These are phyloP conservation scores for Fomitopsis schrenkii DNA, from an alignment of 1,284 basidiomycete species.

Conservation along the genomic window DNA sequence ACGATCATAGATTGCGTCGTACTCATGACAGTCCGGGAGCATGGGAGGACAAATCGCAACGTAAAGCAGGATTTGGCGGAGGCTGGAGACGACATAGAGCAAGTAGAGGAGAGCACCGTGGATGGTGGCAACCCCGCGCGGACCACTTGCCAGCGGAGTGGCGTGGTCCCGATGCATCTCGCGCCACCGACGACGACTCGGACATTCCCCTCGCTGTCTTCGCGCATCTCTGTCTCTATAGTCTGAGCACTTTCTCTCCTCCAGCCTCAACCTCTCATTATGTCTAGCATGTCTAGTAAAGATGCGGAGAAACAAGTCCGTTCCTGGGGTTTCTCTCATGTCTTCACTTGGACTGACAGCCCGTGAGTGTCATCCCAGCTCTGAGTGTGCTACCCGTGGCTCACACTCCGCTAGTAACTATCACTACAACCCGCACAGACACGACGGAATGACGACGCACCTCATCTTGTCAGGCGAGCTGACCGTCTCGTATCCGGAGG, in stretches of 20 bases:
- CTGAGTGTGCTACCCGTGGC: background rate
- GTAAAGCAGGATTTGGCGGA: no score
- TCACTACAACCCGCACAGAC: constrained; percentile 28
- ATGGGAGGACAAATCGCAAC: no score
- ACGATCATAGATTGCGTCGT: no score
- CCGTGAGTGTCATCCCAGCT: constrained; percentile 10
- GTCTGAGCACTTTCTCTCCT: background rate
- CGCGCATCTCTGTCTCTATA: no score
- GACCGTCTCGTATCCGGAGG: constrained; percentile 26
- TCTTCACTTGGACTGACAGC: constrained; percentile 30
- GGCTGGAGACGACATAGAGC: no score
- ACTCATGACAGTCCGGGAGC: no score
- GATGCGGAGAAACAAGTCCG: constrained; percentile 24
- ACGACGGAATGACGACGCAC: constrained; percentile 27
- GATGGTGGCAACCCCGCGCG: no score
- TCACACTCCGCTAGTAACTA: constrained; percentile 16
- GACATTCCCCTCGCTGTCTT: no score
- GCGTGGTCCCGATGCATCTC: no score
- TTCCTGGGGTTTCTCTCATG: constrained; percentile 28
- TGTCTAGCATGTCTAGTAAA: constrained; percentile 12
- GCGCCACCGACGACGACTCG: no score
- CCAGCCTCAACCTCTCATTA: background rate
- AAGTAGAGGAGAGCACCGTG: no score
- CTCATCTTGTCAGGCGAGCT: constrained; percentile 27
- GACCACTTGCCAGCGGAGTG: no score